Evolutionary conservation across 345 rosid genomes (phyloP).

Genomic region (Limnanthes douglasii): DNA sequence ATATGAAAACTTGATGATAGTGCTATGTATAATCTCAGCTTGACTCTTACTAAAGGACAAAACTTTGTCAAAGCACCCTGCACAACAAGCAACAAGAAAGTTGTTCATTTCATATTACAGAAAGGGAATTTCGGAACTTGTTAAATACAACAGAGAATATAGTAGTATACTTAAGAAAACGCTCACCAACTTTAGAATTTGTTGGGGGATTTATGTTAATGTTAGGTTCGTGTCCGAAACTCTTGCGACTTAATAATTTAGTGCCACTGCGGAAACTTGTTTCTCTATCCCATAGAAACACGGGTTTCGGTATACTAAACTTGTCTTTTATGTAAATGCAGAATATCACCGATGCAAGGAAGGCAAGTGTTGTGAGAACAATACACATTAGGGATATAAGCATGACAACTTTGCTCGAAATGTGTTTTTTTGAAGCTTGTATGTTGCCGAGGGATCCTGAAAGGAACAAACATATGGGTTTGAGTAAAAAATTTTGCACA

Average conservation of each 20-base stretch:
- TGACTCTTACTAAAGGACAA: slow-evolving; percentile 35
- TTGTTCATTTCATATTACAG: slow-evolving; percentile 1
- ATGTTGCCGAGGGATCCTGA: slow-evolving; percentile 28
- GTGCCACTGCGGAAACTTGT: slow-evolving; percentile 67
- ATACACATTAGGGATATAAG: slow-evolving; percentile 39
- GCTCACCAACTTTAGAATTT: slow-evolving; percentile 25
- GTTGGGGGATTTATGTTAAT: slow-evolving; percentile 21
- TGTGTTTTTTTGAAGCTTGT: slow-evolving; percentile 26
- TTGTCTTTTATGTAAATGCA: slow-evolving; percentile 39
- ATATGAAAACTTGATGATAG: slow-evolving; percentile 49
- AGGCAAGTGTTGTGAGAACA: slow-evolving; percentile 48
- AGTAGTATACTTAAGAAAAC: neutral
- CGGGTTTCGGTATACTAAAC: slow-evolving; percentile 22
- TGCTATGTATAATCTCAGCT: slow-evolving; percentile 34
- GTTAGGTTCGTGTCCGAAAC: slow-evolving; percentile 25
- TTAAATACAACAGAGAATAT: slow-evolving; percentile 1
- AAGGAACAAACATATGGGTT: slow-evolving; percentile 10
- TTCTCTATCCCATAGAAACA: slow-evolving; percentile 51
- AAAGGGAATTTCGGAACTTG: too few species aligned
- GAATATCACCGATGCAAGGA: slow-evolving; percentile 44
- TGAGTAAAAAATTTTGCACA: too few species aligned
- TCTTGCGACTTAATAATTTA: slow-evolving; percentile 47
- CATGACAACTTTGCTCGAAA: slow-evolving; percentile 41
- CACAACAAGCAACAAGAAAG: slow-evolving; percentile 2
- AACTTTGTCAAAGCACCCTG: slow-evolving; percentile 56